phyloP scores from a whole-genome alignment of 495 filamentous ascomycete genomes.

The Hyaloscypha variabilis region DNA sequence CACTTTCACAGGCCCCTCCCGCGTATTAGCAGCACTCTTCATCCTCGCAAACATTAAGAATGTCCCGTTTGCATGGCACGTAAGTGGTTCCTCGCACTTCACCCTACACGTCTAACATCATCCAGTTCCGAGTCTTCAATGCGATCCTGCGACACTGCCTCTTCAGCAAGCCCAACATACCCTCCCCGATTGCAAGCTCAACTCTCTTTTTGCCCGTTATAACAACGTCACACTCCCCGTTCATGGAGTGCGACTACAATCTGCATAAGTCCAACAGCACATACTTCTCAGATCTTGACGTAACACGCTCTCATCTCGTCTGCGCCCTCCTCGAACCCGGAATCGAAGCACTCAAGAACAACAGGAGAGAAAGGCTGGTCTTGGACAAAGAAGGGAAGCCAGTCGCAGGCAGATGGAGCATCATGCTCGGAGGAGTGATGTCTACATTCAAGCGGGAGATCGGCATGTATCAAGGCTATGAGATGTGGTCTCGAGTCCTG shows the following conservation, averaged over 20 bases:
- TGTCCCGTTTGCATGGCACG: slow-evolving; percentile 77
- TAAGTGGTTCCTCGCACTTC: slow-evolving; percentile 40
- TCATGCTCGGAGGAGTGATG: slow-evolving; percentile 69
- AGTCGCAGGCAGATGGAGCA: slow-evolving; percentile 45
- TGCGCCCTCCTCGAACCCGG: slow-evolving; percentile 54
- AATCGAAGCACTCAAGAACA: slow-evolving; percentile 43
- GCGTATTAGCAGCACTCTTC: slow-evolving; percentile 53
- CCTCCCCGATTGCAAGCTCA: slow-evolving; percentile 36
- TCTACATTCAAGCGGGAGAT: slow-evolving; percentile 74
- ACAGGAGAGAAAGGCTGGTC: slow-evolving; percentile 42
- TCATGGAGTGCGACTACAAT: slow-evolving; percentile 81
- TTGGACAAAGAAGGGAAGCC: slow-evolving; percentile 38
- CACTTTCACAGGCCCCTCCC: slow-evolving; percentile 52
- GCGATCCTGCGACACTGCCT: slow-evolving; percentile 63
- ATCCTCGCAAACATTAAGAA: slow-evolving; percentile 69
- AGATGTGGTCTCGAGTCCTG: slow-evolving; percentile 72
- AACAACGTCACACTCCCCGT: slow-evolving; percentile 56
- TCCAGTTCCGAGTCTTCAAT: slow-evolving; percentile 64
- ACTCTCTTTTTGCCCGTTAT: slow-evolving; percentile 66
- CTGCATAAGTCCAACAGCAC: slow-evolving; percentile 84
- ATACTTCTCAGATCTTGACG: slow-evolving; percentile 81
- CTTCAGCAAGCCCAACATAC: slow-evolving; percentile 38
- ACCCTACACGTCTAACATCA: not conserved
- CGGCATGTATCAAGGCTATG: slow-evolving; percentile 66
- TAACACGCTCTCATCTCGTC: slow-evolving; percentile 65